phyloP scores from a whole-genome alignment of 2,329 filamentous ascomycete species.

The Sarocladium kiliense region DNA sequence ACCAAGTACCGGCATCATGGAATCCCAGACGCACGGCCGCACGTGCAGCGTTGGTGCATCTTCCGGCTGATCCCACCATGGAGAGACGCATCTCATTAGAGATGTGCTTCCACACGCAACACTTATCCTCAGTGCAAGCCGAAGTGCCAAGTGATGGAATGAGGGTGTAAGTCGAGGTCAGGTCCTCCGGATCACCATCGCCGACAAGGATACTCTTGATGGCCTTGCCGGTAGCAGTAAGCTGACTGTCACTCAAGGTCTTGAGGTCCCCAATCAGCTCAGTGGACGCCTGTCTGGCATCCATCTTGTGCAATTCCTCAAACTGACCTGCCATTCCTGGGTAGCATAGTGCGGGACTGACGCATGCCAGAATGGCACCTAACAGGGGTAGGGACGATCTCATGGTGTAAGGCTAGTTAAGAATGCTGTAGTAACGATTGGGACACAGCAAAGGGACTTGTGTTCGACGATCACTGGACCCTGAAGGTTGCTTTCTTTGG shows the following conservation, averaged over 20 bases:
- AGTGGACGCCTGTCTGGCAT: not conserved
- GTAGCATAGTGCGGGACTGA: slow-evolving; percentile 1
- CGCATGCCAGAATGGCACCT: slow-evolving; percentile 1
- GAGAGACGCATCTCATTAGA: slow-evolving; percentile 26
- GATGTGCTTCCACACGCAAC: slow-evolving; percentile 37
- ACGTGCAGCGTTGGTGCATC: slow-evolving; percentile 35
- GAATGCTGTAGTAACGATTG: not conserved
- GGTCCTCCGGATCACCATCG: not conserved
- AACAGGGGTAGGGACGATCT: not conserved
- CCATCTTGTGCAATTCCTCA: not conserved
- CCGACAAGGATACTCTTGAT: slow-evolving; percentile 5
- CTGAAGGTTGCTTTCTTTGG: not conserved
- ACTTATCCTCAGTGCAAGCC: slow-evolving; percentile 28
- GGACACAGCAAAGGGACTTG: not conserved
- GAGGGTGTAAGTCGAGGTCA: slow-evolving; percentile 1
- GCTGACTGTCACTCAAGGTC: slow-evolving; percentile 6
- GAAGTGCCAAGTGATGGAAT: slow-evolving; percentile 12
- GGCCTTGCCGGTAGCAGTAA: slow-evolving; percentile 1
- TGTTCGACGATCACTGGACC: slow-evolving; percentile 2
- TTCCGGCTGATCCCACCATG: slow-evolving; percentile 28
- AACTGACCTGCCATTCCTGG: slow-evolving; percentile 2
- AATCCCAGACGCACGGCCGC: slow-evolving; percentile 38
- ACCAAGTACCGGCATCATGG: slow-evolving; percentile 39
- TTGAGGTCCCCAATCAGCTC: slow-evolving; percentile 5
- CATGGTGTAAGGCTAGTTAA: not conserved